Evolutionary conservation across 2,329 filamentous ascomycete species (phyloP), one percentile per base, ranked within the genome.

Genomic region (Pseudogymnoascus sp.): DNA sequence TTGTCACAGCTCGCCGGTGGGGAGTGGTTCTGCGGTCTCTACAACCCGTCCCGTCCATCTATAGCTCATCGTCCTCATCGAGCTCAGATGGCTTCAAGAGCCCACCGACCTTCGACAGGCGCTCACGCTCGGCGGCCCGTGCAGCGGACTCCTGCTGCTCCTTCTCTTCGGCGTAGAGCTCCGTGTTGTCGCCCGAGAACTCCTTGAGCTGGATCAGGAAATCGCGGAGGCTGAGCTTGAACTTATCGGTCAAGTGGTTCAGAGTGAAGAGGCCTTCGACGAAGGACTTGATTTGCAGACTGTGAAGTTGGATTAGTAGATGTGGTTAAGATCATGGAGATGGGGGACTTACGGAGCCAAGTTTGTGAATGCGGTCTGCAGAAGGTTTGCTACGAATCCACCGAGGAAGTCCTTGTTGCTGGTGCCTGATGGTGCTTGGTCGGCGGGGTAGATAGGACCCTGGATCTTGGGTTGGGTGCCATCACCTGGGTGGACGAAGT

Each of bases 171-270:
- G 90, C 86, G 76, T 89, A 99, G 8, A 99, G 82, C 72, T 99
- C 94, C 0, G 93, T 86, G 70, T 97, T 97, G 76, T 99, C 94
- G 61, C 91, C 94, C 0, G 91, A 87, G 66, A 97, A 99, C 76
- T 99, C 95, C 78, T 97, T 96, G 69, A 99, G 81, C 21, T 92
- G 95, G 70, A 99, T 96, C 68, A 99, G 79, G 84, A 99, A 99
- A 77, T 99, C 94, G 68, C 94, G 91, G 61, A 99, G 80, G 71
- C 95, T 92, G 62, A 96, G 85, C 74, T 96, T 96, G 87, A 99
- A 99, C 74, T 92, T 92, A 73, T 91, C 90, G 67, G 95, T 87
- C 71, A 96, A 90, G 63, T 89, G 90, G 74, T 96, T 97, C 68
- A 90, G 83, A 6, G 87, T 84, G 75, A 99, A 96, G 10, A 99